A percentile compares a stretch with the other conserved stretches of the same genome.
Conservation (phyloP, 345 rosid species). For the Syzygium jambos region DNA sequence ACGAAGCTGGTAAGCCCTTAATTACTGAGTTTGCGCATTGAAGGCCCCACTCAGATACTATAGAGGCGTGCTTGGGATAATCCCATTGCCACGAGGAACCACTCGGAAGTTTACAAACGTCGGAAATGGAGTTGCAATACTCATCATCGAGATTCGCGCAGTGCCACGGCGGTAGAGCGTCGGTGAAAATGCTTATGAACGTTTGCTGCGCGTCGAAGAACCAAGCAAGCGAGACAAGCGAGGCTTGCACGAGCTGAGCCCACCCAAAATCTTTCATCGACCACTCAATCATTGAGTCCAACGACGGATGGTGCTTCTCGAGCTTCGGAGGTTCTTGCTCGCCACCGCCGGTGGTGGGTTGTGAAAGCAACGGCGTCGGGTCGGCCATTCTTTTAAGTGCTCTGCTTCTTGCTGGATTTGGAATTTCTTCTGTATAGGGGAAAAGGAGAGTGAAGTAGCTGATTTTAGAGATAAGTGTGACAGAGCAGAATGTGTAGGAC, state of each 20-base stretch:
- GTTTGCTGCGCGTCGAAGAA: conserved; percentile 64
- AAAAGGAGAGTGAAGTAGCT: not conserved
- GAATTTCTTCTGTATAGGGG: not conserved
- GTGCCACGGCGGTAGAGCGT: conserved; percentile 46
- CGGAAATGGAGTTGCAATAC: conserved; percentile 9
- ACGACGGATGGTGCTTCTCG: conserved; percentile 9
- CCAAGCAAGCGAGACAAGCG: conserved; percentile 42
- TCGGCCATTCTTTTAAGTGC: not conserved
- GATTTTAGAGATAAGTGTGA: not conserved
- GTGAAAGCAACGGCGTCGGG: not conserved
- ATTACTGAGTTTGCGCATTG: conserved; percentile 32
- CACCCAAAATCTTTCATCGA: conserved; percentile 25
- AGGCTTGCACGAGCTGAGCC: conserved; percentile 34
- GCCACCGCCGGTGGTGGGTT: not conserved
- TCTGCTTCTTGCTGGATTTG: not conserved
- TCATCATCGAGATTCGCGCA: conserved; percentile 12
- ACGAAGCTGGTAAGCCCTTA: conserved; percentile 49
- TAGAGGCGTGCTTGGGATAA: conserved; percentile 12
- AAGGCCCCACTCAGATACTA: conserved; percentile 50
- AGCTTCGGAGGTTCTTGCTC: not conserved
- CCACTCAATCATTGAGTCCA: conserved; percentile 25
- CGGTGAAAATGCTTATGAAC: conserved; percentile 51
- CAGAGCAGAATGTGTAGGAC: not conserved
- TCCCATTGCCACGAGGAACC: conserved; percentile 53
- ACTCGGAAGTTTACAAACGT: conserved; percentile 29